Evolutionary conservation across 78 protist genomes (phyloP), one percentile per base, ranked within the genome.

Genomic region (Cavenderia fasciculata): DNA sequence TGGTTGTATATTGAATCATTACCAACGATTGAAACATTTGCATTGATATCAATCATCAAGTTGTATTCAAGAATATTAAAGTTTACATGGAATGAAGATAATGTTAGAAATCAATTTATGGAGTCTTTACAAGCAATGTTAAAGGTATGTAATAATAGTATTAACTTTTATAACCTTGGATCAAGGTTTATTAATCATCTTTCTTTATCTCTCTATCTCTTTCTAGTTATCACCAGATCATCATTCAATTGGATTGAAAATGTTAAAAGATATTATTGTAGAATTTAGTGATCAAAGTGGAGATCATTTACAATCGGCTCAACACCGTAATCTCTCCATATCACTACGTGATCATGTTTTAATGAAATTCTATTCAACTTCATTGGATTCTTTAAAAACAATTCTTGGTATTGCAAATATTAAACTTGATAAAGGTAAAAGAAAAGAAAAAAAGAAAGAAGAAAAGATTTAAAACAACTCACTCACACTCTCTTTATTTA

Each of bases 231-330:
- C 90, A 68, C 46, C 7, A 2, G 90, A 82, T 40, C 78, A 68
- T 54, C 90, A 82, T 68, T 38, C 29, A 11, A 23, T 69, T 10
- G 65, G 40, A 25, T 68, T 82, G 73, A 65, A n/a, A 31, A 25
- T 52, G 47, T 43, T 82, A 33, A 82, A 43, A 14, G 90, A 82
- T 68, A 51, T 82, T 38, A 82, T 82, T 57, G 23, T 41, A 29
- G 90, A 82, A 41, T 82, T 82, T 56, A 82, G 68, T 47, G 90
- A 82, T 36, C 54, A 68, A 21, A 27, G 49, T 27, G 90, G 90
- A 2, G 90, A 82, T 12, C 90, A 82, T 57, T 54, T 82, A 19
- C 54, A 76, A 41, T n/a, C 33, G 19, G 23, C 61, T 14, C 90
- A 82, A 82, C 78, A 82, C 36, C 25, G 78, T 40, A 82, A 82